phyloP scores from a whole-genome alignment of 768 basidiomycete species.

The Lactarius sanguifluus region DNA sequence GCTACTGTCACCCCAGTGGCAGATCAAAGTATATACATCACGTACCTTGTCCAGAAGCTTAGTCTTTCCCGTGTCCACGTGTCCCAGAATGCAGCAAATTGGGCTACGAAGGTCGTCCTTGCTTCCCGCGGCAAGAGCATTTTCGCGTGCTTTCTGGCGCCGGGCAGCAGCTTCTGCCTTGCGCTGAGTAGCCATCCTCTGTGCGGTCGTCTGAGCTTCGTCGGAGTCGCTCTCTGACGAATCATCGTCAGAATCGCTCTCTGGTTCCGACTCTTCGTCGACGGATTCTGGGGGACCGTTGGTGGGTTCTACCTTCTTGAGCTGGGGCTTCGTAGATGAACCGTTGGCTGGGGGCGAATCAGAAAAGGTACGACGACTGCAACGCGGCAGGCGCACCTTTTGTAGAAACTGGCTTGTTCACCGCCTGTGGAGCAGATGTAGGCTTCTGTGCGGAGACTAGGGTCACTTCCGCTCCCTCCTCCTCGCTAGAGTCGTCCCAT shows the following conservation, averaged over 20 bases:
- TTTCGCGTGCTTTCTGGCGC: slow-evolving; percentile 74
- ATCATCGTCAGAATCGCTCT: slow-evolving; percentile 36
- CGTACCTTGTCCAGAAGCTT: slow-evolving; percentile 93
- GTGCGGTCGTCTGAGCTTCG: slow-evolving; percentile 64
- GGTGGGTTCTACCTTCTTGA: slow-evolving; percentile 7
- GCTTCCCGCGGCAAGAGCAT: slow-evolving; percentile 79
- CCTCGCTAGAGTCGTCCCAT: slow-evolving; percentile 55
- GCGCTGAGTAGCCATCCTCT: slow-evolving; percentile 64
- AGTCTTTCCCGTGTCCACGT: slow-evolving; percentile 99
- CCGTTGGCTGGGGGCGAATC: slow-evolving; percentile 20
- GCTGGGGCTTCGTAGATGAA: slow-evolving; percentile 2
- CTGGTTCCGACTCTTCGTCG: slow-evolving; percentile 46
- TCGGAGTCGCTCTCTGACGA: slow-evolving; percentile 48
- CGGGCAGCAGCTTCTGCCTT: slow-evolving; percentile 87
- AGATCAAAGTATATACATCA: slow-evolving; percentile 2
- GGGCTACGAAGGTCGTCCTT: slow-evolving; percentile 93
- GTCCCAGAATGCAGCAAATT: slow-evolving; percentile 98
- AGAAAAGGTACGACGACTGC: background rate
- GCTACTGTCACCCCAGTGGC: background rate
- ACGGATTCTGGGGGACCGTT: slow-evolving; percentile 30
- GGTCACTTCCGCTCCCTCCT: slow-evolving; percentile 40
- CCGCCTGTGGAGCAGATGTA: background rate
- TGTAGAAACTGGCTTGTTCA: slow-evolving; percentile 10
- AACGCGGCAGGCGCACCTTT: slow-evolving; percentile 9
- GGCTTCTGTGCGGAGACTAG: slow-evolving; percentile 12